A percentile compares a stretch with the other conserved stretches of the same genome.
These are phyloP conservation scores for Pseudozyma thailandica DNA, from an alignment of 1,284 basidiomycete species.

Conservation along the genomic window DNA sequence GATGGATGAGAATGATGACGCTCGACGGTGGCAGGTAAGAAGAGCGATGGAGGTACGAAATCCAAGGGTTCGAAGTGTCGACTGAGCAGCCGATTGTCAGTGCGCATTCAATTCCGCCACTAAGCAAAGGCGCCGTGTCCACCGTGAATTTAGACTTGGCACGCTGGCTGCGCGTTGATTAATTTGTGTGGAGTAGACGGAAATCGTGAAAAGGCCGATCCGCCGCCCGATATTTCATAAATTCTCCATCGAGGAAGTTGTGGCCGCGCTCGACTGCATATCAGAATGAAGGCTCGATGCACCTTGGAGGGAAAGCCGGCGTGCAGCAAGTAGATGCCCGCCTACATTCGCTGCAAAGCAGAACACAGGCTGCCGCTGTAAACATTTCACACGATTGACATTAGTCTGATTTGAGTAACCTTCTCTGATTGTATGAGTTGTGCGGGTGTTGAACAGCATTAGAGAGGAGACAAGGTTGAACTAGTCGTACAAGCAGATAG, in stretches of 20 bases:
- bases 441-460: slow-evolving; percentile 52
- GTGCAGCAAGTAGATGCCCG: too few relatives aligned
- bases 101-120: slow-evolving; percentile 12
- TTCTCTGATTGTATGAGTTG: slow-evolving; percentile 37
- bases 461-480: slow-evolving; percentile 52
- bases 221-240: neutral
- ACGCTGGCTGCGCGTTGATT: neutral
- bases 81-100: slow-evolving; percentile 26
- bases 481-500: slow-evolving; percentile 50
- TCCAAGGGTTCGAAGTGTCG: slow-evolving; percentile 5
- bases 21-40: neutral
- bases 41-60: slow-evolving; percentile 3
- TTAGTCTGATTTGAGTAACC: neutral
- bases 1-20: neutral
- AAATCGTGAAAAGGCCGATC: neutral
- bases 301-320: too few relatives aligned
- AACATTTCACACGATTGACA: too few relatives aligned
- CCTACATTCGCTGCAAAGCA: too few relatives aligned
- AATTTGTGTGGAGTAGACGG: slow-evolving; percentile 9
- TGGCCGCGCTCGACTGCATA: too few relatives aligned
- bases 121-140: neutral
- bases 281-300: too few relatives aligned
- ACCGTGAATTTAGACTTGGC: neutral
- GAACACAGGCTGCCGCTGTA: too few relatives aligned
- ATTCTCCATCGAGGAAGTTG: too few relatives aligned